phyloP scores from a whole-genome alignment of 2,329 filamentous ascomycete genomes.

The Apiospora koreana region DNA sequence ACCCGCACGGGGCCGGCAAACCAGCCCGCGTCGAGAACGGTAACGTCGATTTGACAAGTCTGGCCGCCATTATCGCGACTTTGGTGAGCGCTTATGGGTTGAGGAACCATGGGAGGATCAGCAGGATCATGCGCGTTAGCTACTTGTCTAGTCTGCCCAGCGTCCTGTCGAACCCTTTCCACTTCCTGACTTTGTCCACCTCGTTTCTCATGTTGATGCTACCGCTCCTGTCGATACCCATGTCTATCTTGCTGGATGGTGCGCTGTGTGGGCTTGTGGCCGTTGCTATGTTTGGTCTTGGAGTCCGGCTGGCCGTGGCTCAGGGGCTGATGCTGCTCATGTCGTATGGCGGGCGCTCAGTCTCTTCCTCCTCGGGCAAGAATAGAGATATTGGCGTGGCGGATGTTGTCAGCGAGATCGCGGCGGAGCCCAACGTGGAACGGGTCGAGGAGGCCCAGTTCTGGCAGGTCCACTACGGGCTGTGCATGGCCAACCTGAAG shows the following conservation, averaged over 20 bases:
- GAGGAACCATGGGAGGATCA: conserved; percentile 89
- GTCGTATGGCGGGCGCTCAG: conserved; percentile 65
- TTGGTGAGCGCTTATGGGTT: conserved; percentile 84
- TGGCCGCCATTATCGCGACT: conserved; percentile 81
- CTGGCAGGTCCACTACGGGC: conserved; percentile 97
- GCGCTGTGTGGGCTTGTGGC: conserved; percentile 81
- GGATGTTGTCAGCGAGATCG: conserved; percentile 81
- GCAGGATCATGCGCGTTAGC: conserved; percentile 84
- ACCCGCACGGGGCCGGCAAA: conserved; percentile 53
- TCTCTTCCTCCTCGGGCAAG: conserved; percentile 21
- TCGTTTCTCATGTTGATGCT: conserved; percentile 78
- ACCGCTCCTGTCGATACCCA: conserved; percentile 77
- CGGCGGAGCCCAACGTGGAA: conserved; percentile 73
- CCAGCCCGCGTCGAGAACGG: conserved; percentile 62
- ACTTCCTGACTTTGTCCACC: conserved; percentile 90
- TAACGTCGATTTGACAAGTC: conserved; percentile 77
- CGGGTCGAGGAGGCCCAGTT: conserved; percentile 89
- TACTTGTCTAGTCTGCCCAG: conserved; percentile 81
- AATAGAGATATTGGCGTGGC: conserved; percentile 56
- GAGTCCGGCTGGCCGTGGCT: conserved; percentile 78
- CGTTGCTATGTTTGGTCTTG: conserved; percentile 84
- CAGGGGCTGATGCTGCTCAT: conserved; percentile 95
- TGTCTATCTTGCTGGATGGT: conserved; percentile 82
- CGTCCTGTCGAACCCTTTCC: conserved; percentile 90
- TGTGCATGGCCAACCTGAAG: conserved; percentile 94